Conservation (phyloP, 345 rosid species). For the Acer yangbiense region DNA sequence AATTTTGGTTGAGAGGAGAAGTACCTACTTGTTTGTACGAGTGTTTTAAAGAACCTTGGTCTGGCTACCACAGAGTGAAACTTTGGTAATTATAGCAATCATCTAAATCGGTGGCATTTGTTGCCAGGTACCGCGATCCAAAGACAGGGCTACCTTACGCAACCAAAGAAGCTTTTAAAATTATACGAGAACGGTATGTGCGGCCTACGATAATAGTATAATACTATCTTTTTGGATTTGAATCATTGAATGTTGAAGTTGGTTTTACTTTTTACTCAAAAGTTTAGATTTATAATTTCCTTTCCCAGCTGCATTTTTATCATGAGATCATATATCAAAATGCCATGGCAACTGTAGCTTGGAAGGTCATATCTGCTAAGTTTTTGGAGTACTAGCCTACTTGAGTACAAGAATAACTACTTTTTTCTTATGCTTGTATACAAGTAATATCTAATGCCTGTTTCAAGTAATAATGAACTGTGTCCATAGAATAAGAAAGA, state of each 20-base stretch:
- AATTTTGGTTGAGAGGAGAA: neutral
- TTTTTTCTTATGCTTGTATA: neutral
- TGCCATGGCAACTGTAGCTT: neutral
- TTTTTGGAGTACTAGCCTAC: neutral
- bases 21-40: neutral
- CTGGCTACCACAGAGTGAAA: neutral
- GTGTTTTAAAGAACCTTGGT: neutral
- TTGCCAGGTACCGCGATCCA: conserved; percentile 84
- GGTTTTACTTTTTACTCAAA: neutral
- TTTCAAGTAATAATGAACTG: neutral
- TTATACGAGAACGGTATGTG: conserved; percentile 71
- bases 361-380: neutral
- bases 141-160: conserved; percentile 90
- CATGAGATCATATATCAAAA: neutral
- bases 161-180: conserved; percentile 82
- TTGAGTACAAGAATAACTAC: neutral
- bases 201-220: neutral
- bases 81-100: neutral
- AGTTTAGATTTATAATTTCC: conserved; percentile 1
- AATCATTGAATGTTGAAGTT: neutral
- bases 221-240: neutral
- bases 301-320: neutral
- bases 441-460: too few species aligned
- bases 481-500: neutral
- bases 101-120: conserved; percentile 22